These are phyloP conservation scores for Ceratobasidium sp. DNA, from an alignment of 1,284 basidiomycete species.

Conservation along the genomic window DNA sequence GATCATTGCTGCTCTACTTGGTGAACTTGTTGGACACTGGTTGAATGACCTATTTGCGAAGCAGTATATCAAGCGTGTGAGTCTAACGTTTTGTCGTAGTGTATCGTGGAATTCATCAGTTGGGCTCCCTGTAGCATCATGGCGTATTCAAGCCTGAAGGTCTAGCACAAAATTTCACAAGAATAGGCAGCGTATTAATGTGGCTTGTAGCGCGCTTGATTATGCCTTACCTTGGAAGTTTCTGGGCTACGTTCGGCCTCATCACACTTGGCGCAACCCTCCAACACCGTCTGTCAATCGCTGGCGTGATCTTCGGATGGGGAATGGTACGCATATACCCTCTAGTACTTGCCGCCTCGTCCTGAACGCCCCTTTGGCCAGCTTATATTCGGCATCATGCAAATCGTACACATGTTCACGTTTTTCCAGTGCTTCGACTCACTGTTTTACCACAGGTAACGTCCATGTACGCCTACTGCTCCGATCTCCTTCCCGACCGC, in stretches of 20 bases:
- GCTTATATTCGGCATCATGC: slow-evolving; percentile 31
- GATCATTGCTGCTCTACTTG: slow-evolving; percentile 69
- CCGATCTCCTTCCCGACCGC: slow-evolving; percentile 59
- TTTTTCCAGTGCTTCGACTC: neutral
- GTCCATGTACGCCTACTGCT: slow-evolving; percentile 54
- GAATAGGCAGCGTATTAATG: neutral
- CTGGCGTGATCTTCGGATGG: slow-evolving; percentile 31
- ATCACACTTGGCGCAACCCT: slow-evolving; percentile 23
- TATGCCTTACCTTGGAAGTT: slow-evolving; percentile 67
- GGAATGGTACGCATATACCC: slow-evolving; percentile 32
- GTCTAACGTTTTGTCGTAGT: slow-evolving; percentile 44
- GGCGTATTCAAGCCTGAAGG: slow-evolving; percentile 27
- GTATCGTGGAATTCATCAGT: neutral
- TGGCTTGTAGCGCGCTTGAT: slow-evolving; percentile 63
- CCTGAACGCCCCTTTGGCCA: neutral
- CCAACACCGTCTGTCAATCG: slow-evolving; percentile 8
- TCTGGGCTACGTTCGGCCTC: slow-evolving; percentile 65
- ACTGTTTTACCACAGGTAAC: slow-evolving; percentile 7
- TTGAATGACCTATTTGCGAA: slow-evolving; percentile 72
- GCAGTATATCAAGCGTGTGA: slow-evolving; percentile 61
- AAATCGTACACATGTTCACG: slow-evolving; percentile 58
- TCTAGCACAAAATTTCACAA: neutral
- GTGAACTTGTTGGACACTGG: slow-evolving; percentile 70
- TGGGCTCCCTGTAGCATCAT: slow-evolving; percentile 12
- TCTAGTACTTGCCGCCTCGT: neutral